phyloP scores from a whole-genome alignment of 306 rosid genomes.

The Parietaria judaica region DNA sequence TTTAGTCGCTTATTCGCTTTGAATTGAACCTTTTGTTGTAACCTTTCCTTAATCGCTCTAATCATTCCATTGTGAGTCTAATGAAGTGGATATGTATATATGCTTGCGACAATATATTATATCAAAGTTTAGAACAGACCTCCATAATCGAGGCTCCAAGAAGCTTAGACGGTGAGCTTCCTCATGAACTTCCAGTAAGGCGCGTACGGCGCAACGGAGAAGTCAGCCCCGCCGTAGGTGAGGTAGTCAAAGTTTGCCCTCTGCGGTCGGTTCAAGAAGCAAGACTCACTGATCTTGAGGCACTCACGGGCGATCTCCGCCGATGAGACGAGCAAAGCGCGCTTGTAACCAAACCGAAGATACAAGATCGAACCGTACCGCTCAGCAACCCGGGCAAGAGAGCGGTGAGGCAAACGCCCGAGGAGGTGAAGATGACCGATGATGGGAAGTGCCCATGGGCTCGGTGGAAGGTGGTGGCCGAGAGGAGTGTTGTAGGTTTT shows the following conservation, averaged over 20 bases:
- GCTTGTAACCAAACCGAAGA: conserved; percentile 45
- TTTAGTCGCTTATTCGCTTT: background rate
- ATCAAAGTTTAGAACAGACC: conserved; percentile 4
- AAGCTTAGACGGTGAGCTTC: conserved; percentile 55
- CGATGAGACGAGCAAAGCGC: conserved; percentile 53
- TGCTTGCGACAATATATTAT: background rate
- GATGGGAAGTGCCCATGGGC: conserved; percentile 47
- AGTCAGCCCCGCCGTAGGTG: conserved; percentile 49
- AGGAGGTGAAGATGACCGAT: conserved; percentile 60
- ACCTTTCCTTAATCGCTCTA: background rate
- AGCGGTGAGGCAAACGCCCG: conserved; percentile 42
- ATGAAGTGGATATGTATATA: background rate
- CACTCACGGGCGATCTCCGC: conserved; percentile 44
- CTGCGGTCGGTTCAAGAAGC: conserved; percentile 42
- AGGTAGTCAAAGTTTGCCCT: conserved; percentile 38
- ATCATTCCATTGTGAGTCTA: background rate
- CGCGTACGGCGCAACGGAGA: conserved; percentile 52
- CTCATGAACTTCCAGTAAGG: conserved; percentile 73
- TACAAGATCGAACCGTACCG: conserved; percentile 51
- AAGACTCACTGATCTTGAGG: conserved; percentile 51
- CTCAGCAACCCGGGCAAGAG: conserved; percentile 43
- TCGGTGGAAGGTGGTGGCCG: conserved; percentile 31
- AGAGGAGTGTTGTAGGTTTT: background rate
- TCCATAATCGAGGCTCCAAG: conserved; percentile 42
- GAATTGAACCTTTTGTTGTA: background rate